phyloP scores from a whole-genome alignment of 208 protist genomes.

The Porcisia hertigi region DNA sequence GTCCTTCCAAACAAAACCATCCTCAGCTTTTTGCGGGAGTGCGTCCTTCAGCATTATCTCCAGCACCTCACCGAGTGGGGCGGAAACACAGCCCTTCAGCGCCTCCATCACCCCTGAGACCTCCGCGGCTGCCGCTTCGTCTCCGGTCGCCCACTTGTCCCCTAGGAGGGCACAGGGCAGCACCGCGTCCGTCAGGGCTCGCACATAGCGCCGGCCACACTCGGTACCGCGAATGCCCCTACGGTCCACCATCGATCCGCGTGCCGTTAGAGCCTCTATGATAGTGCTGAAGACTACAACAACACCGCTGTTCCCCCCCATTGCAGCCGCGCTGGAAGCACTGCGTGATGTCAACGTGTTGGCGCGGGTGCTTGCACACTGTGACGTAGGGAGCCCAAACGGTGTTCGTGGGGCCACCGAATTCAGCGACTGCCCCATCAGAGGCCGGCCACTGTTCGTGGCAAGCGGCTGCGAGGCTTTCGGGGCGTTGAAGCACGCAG shows the following conservation, averaged over 20 bases:
- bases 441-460: neutral
- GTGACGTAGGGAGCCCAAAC: neutral
- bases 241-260: constrained; percentile 25
- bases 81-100: constrained; percentile 19
- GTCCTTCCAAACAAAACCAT: constrained; percentile 48
- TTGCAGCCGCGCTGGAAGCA: neutral
- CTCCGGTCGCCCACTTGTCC: constrained; percentile 6
- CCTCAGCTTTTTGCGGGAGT: constrained; percentile 21
- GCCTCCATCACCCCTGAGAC: constrained; percentile 17
- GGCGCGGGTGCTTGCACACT: neutral
- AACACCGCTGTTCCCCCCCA: neutral
- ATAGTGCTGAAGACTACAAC: constrained; percentile 32
- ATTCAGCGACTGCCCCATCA: neutral
- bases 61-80: constrained; percentile 39
- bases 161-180: constrained; percentile 31
- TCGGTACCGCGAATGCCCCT: constrained; percentile 39
- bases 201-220: constrained; percentile 30
- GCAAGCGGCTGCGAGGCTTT: neutral
- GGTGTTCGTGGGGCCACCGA: neutral
- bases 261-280: constrained; percentile 29
- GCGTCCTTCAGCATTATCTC: constrained; percentile 50
- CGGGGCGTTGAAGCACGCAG: constrained; percentile 33
- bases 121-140: constrained; percentile 10
- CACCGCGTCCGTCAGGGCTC: constrained; percentile 18
- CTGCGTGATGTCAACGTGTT: constrained; percentile 2